Evolutionary conservation across 495 filamentous ascomycete species (phyloP).

Genomic region (Tuber aestivum): DNA sequence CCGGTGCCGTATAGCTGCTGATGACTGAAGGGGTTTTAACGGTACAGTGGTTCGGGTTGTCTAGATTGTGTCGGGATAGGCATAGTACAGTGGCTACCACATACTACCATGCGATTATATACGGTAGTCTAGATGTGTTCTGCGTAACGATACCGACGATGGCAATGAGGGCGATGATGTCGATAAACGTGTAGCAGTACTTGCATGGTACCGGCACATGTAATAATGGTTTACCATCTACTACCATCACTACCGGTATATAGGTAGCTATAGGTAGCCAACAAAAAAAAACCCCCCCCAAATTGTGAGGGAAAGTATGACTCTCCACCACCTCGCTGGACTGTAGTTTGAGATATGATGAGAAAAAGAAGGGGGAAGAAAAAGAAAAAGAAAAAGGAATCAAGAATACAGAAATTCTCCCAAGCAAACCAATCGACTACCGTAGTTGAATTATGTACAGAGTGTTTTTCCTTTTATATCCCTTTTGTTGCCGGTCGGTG

Average conservation of each 20-base stretch:
- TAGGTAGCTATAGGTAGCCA: neutral
- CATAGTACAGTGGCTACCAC: too few relatives aligned
- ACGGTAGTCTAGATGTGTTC: neutral
- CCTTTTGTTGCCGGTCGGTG: neutral
- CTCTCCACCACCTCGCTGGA: neutral
- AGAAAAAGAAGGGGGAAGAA: neutral
- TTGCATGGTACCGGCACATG: neutral
- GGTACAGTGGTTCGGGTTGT: neutral
- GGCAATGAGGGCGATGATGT: neutral
- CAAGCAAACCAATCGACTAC: neutral
- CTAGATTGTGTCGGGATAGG: neutral
- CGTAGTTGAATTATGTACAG: slow-evolving; percentile 7
- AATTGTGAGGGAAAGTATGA: neutral
- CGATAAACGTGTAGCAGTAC: neutral
- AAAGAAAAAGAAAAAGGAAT: neutral
- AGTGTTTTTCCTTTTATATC: slow-evolving; percentile 9
- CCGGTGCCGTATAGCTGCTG: neutral
- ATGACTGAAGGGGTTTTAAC: neutral
- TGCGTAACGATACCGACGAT: neutral
- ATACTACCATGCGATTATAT: neutral
- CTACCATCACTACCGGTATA: neutral
- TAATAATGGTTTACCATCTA: neutral
- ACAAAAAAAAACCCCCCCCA: neutral
- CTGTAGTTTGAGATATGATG: neutral
- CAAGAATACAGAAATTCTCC: neutral